Conservation (phyloP, 176 grass and related monocot species). For the Dactylis glomerata region DNA sequence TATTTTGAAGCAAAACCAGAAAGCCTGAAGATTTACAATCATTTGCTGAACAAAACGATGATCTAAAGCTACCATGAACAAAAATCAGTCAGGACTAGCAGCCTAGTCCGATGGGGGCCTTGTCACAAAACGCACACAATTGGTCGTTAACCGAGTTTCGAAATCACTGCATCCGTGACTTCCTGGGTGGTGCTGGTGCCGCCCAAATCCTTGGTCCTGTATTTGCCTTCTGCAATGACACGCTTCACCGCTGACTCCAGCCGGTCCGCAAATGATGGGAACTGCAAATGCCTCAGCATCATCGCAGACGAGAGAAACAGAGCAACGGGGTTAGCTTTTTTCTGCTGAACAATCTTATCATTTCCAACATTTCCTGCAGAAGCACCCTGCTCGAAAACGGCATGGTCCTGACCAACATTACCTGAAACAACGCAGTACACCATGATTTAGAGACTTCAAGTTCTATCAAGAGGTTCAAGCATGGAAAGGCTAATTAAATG, state of each 20-base stretch:
- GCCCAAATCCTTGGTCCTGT: constrained; percentile 91
- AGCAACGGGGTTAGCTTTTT: constrained; percentile 85
- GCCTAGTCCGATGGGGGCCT: constrained; percentile 1
- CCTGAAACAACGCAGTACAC: constrained; percentile 40
- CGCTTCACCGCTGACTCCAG: constrained; percentile 71
- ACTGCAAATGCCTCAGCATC: constrained; percentile 96
- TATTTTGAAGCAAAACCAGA: constrained; percentile 15
- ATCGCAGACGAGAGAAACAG: constrained; percentile 90
- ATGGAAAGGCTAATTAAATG: background rate
- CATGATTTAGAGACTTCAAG: background rate
- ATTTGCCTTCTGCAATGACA: constrained; percentile 79
- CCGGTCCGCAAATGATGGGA: constrained; percentile 79
- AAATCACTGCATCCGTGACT: constrained; percentile 76
- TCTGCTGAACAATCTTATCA: constrained; percentile 67
- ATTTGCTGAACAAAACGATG: constrained; percentile 31
- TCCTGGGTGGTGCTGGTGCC: constrained; percentile 81
- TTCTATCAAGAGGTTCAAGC: background rate
- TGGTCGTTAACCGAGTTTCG: constrained; percentile 46
- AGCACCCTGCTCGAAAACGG: constrained; percentile 88
- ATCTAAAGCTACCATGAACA: constrained; percentile 33
- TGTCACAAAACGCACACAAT: background rate
- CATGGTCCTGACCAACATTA: constrained; percentile 80
- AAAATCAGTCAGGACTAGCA: constrained; percentile 31
- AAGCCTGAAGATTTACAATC: constrained; percentile 12
- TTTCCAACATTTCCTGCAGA: constrained; percentile 93